phyloP scores from a whole-genome alignment of 306 rosid genomes.

The Styphnolobium japonicum region DNA sequence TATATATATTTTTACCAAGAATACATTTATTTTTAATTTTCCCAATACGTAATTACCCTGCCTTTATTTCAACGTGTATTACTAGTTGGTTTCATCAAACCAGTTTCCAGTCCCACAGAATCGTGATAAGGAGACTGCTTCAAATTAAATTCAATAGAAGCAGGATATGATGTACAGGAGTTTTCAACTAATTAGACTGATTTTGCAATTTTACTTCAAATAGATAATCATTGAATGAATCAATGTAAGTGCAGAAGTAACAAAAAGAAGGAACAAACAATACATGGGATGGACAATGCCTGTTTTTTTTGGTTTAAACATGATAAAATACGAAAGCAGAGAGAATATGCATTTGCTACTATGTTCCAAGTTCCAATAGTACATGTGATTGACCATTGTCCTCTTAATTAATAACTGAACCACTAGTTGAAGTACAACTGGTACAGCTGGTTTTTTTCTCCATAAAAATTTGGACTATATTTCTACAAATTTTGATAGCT shows the following conservation, averaged over 20 bases:
- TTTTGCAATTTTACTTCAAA: not conserved
- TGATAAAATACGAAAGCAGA: not conserved
- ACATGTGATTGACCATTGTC: not conserved
- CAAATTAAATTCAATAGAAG: not conserved
- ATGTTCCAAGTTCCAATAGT: not conserved
- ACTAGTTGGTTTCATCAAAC: not conserved
- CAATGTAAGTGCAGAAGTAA: not conserved
- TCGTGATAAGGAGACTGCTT: not conserved
- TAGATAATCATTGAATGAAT: not conserved
- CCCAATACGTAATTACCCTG: not conserved
- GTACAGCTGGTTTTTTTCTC: not conserved
- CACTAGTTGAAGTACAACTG: not conserved
- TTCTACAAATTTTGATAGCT: constrained; percentile 2
- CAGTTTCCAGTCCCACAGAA: not conserved
- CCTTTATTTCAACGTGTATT: not conserved
- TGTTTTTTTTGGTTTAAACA: no score
- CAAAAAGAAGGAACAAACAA: not conserved
- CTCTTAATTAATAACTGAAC: constrained; percentile 2
- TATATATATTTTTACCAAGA: not conserved
- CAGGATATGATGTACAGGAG: not conserved
- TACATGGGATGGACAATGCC: no score
- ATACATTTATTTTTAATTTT: not conserved
- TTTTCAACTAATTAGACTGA: not conserved
- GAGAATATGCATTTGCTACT: not conserved
- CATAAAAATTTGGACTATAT: not conserved